Percentiles rank a stretch among this genome's conserved stretches.
These are phyloP conservation scores for Blastobotrys ciferrii DNA, from an alignment of 1,139 yeast genomes.

Conservation along the genomic window DNA sequence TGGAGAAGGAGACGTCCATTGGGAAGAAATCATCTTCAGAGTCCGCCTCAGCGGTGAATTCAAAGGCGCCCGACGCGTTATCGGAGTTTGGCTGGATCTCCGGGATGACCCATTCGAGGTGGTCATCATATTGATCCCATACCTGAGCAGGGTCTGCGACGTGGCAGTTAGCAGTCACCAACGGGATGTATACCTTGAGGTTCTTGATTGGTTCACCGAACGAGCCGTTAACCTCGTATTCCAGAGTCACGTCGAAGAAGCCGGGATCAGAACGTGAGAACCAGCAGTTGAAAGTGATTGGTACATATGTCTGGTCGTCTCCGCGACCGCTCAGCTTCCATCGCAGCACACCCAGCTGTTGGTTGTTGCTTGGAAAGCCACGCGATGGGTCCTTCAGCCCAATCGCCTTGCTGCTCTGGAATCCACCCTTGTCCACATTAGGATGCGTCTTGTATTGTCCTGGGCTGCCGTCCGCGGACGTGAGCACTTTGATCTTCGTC, in stretches of 20 bases:
- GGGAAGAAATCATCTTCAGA: conserved; percentile 91
- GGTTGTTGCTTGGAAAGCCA: conserved; percentile 89
- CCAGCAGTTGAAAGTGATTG: conserved; percentile 84
- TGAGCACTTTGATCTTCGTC: conserved; percentile 62
- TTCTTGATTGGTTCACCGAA: conserved; percentile 52
- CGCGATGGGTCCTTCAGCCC: conserved; percentile 74
- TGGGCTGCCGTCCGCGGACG: conserved; percentile 49
- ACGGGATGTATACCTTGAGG: conserved; percentile 65
- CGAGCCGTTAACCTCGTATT: conserved; percentile 65
- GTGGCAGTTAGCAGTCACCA: conserved; percentile 54
- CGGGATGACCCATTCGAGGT: conserved; percentile 41
- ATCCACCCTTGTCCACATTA: conserved; percentile 78
- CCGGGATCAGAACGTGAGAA: conserved; percentile 59
- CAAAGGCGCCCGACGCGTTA: conserved; percentile 68
- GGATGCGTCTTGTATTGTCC: conserved; percentile 93
- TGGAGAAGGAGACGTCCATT: conserved; percentile 58
- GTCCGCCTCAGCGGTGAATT: conserved; percentile 68
- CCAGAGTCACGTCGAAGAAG: conserved; percentile 74
- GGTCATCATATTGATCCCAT: conserved; percentile 41
- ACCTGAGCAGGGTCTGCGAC: conserved; percentile 41
- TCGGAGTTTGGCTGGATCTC: conserved; percentile 39
- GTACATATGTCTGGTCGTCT: conserved; percentile 60
- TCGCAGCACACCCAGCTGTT: conserved; percentile 84
- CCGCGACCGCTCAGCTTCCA: conserved; percentile 50
- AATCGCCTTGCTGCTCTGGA: conserved; percentile 56